Evolutionary conservation across 2,329 filamentous ascomycete genomes (phyloP), one percentile per base, ranked within the genome.

Genomic region (Fusarium clavum): DNA sequence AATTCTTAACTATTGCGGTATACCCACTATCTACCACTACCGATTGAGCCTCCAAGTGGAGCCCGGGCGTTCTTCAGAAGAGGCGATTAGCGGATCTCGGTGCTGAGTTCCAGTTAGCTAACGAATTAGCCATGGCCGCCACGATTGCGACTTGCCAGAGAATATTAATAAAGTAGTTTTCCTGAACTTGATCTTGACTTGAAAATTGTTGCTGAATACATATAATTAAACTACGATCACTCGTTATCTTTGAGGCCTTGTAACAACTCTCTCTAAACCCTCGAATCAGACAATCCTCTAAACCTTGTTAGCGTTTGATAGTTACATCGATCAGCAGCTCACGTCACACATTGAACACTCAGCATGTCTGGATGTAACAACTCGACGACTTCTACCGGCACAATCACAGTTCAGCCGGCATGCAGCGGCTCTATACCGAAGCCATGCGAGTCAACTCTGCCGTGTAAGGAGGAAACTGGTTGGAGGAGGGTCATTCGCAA

Each of bases 401-500:
- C 32, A 16, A 43, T 45, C 13, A 57, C 61, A 43, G 16, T 43
- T 27, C 49, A 41, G 18, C 13, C 67, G 18, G 52, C 48, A 47
- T 57, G 63, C 55, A 54, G 56, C 44, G 46, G 57, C 58, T 59
- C 61, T 57, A 14, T 25, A 11, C 57, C 57, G 14, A 68, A 53
- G 22, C 55, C 59, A 49, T 72, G 70, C 47, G 51, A 72, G 29
- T 56, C 58, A 5, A 59, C 46, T 40, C 61, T 63, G 43, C 73
- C 73, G 8, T 78, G 77, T 55, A 78, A 79, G 57, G 75, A 82
- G 30, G 77, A 78, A 25, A 74, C 73, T 22, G 82, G 82, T 6
- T 84, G 82, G 82, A 74, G 82, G 60, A 80, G 80, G 63, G 79
- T 86, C 34, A 79, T 86, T 41, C 81, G 83, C 59, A 85, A 87